Conservation (phyloP, 345 rosid genomes). For the Bretschneidera sinensis region DNA sequence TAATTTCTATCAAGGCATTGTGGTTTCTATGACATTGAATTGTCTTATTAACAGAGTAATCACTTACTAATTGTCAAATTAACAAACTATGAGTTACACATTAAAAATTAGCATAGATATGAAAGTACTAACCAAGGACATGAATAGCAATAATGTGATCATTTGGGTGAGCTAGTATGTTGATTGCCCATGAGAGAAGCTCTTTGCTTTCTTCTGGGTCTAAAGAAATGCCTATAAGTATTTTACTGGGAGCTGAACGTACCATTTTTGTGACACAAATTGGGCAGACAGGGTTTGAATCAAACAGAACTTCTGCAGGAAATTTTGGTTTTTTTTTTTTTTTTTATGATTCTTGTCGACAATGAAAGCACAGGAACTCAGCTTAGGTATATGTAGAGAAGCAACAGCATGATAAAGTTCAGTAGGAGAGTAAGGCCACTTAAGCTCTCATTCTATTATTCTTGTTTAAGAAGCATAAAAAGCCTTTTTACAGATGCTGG, state of each 20-base stretch:
- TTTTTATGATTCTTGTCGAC: neutral
- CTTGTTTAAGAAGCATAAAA: constrained; percentile 61
- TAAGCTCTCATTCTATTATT: constrained; percentile 24
- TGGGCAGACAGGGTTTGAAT: neutral
- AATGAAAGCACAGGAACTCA: constrained; percentile 12
- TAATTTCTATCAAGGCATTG: neutral
- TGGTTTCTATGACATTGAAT: too few relatives aligned
- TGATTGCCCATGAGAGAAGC: constrained; percentile 78
- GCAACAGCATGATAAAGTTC: constrained; percentile 44
- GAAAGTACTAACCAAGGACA: constrained; percentile 50
- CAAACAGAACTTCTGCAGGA: neutral
- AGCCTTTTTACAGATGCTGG: constrained; percentile 15
- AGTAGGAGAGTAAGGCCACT: constrained; percentile 34
- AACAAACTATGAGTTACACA: neutral
- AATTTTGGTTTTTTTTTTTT: neutral
- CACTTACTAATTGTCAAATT: too few relatives aligned
- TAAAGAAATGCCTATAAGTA: constrained; percentile 68
- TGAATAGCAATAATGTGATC: constrained; percentile 72
- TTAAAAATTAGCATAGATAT: neutral
- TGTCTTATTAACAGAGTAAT: too few relatives aligned
- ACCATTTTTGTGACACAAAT: constrained; percentile 33
- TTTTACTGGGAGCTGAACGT: constrained; percentile 40
- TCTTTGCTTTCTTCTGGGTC: constrained; percentile 53
- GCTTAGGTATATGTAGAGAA: constrained; percentile 20
- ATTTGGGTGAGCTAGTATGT: constrained; percentile 64